Percentiles rank a stretch among this genome's conserved stretches.
Conservation (phyloP, 2,329 filamentous ascomycete genomes). For the Juglanconis juglandina region DNA sequence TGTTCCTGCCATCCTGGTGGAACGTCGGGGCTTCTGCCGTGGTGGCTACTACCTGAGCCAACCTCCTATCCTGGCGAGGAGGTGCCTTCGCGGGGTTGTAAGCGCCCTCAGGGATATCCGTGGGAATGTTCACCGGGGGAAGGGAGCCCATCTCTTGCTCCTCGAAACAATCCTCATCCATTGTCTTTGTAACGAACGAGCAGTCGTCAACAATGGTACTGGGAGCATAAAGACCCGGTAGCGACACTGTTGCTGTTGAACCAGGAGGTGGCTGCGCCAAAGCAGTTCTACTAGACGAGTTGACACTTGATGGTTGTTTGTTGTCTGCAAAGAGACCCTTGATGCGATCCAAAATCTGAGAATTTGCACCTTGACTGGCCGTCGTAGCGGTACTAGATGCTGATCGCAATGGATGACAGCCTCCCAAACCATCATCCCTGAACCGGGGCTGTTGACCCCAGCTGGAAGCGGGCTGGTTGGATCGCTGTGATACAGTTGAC, state of each 20-base stretch:
- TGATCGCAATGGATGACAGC: constrained; percentile 26
- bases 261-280: constrained; percentile 53
- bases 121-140: constrained; percentile 67
- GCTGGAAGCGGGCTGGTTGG: constrained; percentile 28
- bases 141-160: constrained; percentile 77
- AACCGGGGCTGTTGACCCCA: constrained; percentile 34
- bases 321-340: constrained; percentile 40
- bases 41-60: constrained; percentile 44
- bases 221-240: constrained; percentile 42
- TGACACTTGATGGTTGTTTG: constrained; percentile 55
- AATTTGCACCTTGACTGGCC: constrained; percentile 11
- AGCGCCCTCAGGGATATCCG: constrained; percentile 56
- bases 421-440: constrained; percentile 28
- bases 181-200: constrained; percentile 58
- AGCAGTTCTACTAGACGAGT: constrained; percentile 64
- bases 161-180: constrained; percentile 77
- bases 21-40: constrained; percentile 43
- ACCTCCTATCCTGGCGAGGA: constrained; percentile 52
- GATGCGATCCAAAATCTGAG: constrained; percentile 62
- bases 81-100: constrained; percentile 59
- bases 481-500: constrained; percentile 27
- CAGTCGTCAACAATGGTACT: constrained; percentile 30
- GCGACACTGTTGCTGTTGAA: constrained; percentile 65
- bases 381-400: constrained; percentile 19
- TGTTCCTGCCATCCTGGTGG: constrained; percentile 31